Percentiles rank a stretch among this genome's conserved stretches.
These are phyloP conservation scores for Aspergillus sergii DNA, from an alignment of 2,329 filamentous ascomycete genomes.

Conservation along the genomic window DNA sequence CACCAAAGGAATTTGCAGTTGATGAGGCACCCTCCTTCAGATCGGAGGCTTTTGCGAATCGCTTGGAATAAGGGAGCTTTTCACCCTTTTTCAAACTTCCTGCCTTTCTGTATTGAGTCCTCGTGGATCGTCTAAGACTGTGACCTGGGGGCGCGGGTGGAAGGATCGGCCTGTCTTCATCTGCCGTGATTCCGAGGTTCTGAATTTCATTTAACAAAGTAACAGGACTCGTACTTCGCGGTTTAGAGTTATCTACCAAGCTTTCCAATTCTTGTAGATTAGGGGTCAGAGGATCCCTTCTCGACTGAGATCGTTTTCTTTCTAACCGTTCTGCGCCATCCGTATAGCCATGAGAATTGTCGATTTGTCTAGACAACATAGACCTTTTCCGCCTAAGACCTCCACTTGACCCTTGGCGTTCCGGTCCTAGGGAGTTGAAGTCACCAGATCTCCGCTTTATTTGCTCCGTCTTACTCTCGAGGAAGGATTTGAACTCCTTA, in stretches of 20 bases:
- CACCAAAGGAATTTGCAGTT: slow-evolving; percentile 34
- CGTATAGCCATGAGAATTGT: slow-evolving; percentile 72
- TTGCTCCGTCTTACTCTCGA: slow-evolving; percentile 88
- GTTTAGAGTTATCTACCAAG: slow-evolving; percentile 77
- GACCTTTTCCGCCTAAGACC: slow-evolving; percentile 86
- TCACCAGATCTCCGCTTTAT: slow-evolving; percentile 83
- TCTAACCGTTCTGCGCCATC: slow-evolving; percentile 83
- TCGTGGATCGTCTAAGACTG: slow-evolving; percentile 83
- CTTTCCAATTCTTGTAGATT: slow-evolving; percentile 72
- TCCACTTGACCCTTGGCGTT: slow-evolving; percentile 57
- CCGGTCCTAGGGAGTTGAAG: slow-evolving; percentile 57
- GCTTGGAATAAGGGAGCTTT: slow-evolving; percentile 72
- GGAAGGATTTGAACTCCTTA: slow-evolving; percentile 93
- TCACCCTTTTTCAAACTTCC: slow-evolving; percentile 83
- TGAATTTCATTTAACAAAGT: slow-evolving; percentile 48
- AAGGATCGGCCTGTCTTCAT: slow-evolving; percentile 83
- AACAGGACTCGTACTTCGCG: slow-evolving; percentile 69
- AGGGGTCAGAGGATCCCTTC: slow-evolving; percentile 61
- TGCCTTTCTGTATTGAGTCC: slow-evolving; percentile 80
- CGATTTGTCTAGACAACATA: slow-evolving; percentile 90
- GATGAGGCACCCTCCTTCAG: slow-evolving; percentile 57
- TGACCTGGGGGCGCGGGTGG: slow-evolving; percentile 73
- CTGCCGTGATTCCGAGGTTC: slow-evolving; percentile 46
- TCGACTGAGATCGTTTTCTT: slow-evolving; percentile 67
- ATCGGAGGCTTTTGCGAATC: slow-evolving; percentile 66